A percentile compares a stretch with the other conserved stretches of the same genome.
phyloP scores from a whole-genome alignment of 257 asterid species.

The Solanum gandarillasii region DNA sequence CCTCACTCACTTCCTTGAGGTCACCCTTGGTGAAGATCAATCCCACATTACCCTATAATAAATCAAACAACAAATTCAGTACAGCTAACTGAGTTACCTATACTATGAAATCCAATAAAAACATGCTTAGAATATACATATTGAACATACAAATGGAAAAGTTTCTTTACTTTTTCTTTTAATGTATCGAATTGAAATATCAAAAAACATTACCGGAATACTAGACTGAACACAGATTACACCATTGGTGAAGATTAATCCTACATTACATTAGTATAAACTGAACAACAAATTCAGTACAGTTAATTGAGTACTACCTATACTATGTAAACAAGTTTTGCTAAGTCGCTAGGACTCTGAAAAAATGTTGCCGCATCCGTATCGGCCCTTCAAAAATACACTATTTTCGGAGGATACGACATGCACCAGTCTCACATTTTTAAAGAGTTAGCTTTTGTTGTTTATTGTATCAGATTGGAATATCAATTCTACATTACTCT shows the following conservation, averaged over 20 bases:
- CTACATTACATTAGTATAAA: neutral
- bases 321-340: neutral
- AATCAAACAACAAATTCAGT: neutral
- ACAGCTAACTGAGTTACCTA: neutral
- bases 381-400: too few species aligned
- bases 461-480: neutral
- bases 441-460: neutral
- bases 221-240: neutral
- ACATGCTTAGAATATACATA: neutral
- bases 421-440: too few species aligned
- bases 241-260: slow-evolving; percentile 58
- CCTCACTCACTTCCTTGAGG: slow-evolving; percentile 94
- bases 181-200: neutral
- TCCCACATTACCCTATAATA: slow-evolving; percentile 84
- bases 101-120: neutral
- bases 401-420: too few species aligned
- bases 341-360: neutral
- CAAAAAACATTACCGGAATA: neutral
- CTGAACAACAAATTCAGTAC: neutral
- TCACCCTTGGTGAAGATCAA: slow-evolving; percentile 95
- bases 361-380: neutral
- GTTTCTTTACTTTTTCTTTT: too few species aligned
- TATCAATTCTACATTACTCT: slow-evolving; percentile 80
- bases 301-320: neutral
- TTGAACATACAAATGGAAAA: neutral